These are phyloP conservation scores for Astrothelium macrocarpum DNA, from an alignment of 495 filamentous ascomycete genomes.

Conservation along the genomic window DNA sequence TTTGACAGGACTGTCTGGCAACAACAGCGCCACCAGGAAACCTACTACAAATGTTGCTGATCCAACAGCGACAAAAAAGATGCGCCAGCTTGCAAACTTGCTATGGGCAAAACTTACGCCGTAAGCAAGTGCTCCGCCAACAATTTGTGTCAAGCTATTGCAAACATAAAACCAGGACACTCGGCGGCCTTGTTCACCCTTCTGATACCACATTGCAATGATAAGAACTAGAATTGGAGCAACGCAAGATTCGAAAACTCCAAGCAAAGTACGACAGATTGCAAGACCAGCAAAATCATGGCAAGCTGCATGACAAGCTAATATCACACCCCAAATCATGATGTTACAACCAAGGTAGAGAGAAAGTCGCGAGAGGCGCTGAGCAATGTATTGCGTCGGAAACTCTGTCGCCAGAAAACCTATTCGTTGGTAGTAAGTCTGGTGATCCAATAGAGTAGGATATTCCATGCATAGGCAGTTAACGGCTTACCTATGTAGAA, in stretches of 20 bases:
- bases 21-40: constrained; percentile 13
- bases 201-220: constrained; percentile 19
- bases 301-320: constrained; percentile 17
- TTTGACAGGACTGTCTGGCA: constrained; percentile 17
- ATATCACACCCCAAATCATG: constrained; percentile 19
- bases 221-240: constrained; percentile 19
- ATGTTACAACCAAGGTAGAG: constrained; percentile 20
- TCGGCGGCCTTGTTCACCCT: constrained; percentile 16
- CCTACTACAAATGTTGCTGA: constrained; percentile 9
- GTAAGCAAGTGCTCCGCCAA: constrained; percentile 16
- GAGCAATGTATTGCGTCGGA: constrained; percentile 17
- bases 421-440: too few relatives aligned
- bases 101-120: constrained; percentile 15
- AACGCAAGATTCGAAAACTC: constrained; percentile 17
- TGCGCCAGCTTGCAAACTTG: constrained; percentile 15
- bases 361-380: constrained; percentile 14
- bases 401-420: constrained; percentile 14
- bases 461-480: too few relatives aligned
- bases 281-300: constrained; percentile 17
- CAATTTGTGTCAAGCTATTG: constrained; percentile 13
- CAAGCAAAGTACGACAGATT: constrained; percentile 16
- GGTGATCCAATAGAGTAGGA: too few relatives aligned
- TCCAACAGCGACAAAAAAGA: constrained; percentile 18
- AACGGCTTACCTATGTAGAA: constrained; percentile 11
- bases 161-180: constrained; percentile 17